Evolutionary conservation across 1,284 basidiomycete species (phyloP), one percentile per base, ranked within the genome.

Genomic region (Apiotrichum brassicae): DNA sequence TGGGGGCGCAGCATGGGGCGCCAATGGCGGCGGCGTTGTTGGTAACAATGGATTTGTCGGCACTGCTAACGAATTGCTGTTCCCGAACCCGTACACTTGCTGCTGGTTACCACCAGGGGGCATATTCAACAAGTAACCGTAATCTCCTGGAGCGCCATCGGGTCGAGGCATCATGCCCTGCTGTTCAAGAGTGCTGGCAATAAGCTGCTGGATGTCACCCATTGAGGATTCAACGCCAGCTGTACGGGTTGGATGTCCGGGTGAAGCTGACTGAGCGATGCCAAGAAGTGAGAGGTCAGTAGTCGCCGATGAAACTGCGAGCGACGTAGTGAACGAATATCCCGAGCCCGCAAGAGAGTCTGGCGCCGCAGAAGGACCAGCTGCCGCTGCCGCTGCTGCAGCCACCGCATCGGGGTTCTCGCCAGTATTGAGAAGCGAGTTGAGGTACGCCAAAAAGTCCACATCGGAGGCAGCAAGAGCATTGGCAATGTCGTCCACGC

Each of bases 381-480:
- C 33, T 7, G 25, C 26, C 16, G 41, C 19, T n/a, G 25, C 39
- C 16, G 39, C 13, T 12, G 19, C 28, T 30, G 7, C 28, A 30
- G n/a, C n/a, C n/a, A n/a, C n/a, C n/a, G n/a, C n/a, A n/a, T n/a
- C n/a, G n/a, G n/a, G n/a, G 23, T 18, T 20, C 18, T 9, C 22
- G 35, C 24, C 19, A 19, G 19, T n/a, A 6, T 35, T 37, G 11
- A 56, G n/a, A 6, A 63, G 26, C 23, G 46, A 44, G 39, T 61
- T 61, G 49, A 63, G 48, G 43, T 56, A 61, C 8, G 59, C 52
- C 54, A 59, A 54, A 19, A 62, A 52, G 32, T 60, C 61, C 9
- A 50, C 50, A 14, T 62, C 58, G 4, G 57, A 54, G 20, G 53
- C 47, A 2, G 49, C 47, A 14, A 54, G 41, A 9, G 56, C 51